Evolutionary conservation across 208 protist species (phyloP).

Genomic region (Porcisia hertigi): DNA sequence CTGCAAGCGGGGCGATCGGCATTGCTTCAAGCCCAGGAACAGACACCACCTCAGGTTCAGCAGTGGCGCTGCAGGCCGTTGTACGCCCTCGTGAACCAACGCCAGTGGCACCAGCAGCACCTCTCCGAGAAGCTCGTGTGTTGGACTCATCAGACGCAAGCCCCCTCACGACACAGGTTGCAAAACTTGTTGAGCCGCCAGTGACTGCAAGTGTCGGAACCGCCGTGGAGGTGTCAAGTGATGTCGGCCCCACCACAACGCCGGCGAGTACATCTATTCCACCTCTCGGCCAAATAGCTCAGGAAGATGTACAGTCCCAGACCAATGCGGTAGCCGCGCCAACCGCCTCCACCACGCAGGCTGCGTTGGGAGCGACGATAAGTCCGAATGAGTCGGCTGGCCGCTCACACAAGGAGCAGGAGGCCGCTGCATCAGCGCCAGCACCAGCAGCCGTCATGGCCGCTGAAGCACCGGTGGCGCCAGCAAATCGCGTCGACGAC

Average conservation of each 20-base stretch:
- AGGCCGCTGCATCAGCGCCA: neutral
- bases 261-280: neutral
- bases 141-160: neutral
- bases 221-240: neutral
- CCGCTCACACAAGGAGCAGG: neutral
- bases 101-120: neutral
- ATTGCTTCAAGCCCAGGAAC: neutral
- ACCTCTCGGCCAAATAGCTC: neutral
- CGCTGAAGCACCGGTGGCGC: neutral
- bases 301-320: neutral
- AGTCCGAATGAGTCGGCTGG: neutral
- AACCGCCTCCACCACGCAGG: neutral
- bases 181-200: conserved; percentile 9
- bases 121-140: neutral
- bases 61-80: conserved; percentile 21
- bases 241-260: neutral
- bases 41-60: neutral
- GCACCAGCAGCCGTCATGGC: neutral
- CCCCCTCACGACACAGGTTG: neutral
- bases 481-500: conserved; percentile 2
- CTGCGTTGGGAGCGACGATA: neutral
- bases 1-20: neutral
- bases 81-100: conserved; percentile 8
- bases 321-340: neutral
- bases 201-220: neutral